These are phyloP conservation scores for Metschnikowia lochheadii DNA, from an alignment of 805 yeast species.

Conservation along the genomic window DNA sequence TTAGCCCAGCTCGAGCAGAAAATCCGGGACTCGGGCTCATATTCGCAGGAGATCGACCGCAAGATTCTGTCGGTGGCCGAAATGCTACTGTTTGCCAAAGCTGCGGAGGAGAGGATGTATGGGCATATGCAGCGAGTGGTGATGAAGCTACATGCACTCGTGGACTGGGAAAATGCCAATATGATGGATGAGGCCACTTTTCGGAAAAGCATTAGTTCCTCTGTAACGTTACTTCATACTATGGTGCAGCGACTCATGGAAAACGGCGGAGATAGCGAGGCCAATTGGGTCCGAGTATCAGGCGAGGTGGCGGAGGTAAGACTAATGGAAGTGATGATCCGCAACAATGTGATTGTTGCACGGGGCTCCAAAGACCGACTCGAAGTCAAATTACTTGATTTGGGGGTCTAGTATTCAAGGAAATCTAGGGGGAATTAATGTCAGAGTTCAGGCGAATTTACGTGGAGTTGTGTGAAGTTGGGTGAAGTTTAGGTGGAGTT, in stretches of 20 bases:
- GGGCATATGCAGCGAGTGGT: conserved; percentile 18
- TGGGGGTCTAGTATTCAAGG: background rate
- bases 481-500: too few species aligned
- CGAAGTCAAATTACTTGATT: conserved; percentile 1
- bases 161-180: conserved; percentile 20
- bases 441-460: too few species aligned
- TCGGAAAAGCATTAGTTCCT: conserved; percentile 10
- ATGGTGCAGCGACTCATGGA: conserved; percentile 9
- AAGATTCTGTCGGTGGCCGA: conserved; percentile 1
- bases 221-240: conserved; percentile 8
- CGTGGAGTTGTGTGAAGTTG: too few species aligned
- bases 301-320: conserved; percentile 12
- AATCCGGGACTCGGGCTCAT: conserved; percentile 5
- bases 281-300: conserved; percentile 9
- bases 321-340: conserved; percentile 15
- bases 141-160: conserved; percentile 20
- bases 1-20: conserved; percentile 9
- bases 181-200: conserved; percentile 18
- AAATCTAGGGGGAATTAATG: too few species aligned
- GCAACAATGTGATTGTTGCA: conserved; percentile 9
- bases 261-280: conserved; percentile 2
- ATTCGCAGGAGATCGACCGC: conserved; percentile 5
- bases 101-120: conserved; percentile 11
- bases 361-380: background rate
- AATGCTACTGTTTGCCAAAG: conserved; percentile 4